phyloP scores from a whole-genome alignment of 2,329 filamentous ascomycete genomes.

The Neopestalotiopsis rosae region DNA sequence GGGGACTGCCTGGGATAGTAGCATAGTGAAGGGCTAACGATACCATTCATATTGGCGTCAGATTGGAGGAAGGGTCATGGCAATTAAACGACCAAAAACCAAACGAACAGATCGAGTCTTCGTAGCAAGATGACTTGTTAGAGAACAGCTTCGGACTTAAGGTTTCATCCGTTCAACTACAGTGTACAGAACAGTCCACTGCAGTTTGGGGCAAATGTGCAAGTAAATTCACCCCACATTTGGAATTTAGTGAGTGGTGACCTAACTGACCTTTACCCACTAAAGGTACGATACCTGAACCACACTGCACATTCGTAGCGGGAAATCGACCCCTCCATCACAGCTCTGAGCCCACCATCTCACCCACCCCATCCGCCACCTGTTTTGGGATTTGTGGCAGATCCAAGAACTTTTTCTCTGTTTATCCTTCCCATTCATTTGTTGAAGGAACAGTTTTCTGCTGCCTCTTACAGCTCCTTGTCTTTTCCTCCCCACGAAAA shows the following conservation, averaged over 20 bases:
- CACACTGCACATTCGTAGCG: background rate
- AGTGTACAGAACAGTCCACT: background rate
- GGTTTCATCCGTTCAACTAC: background rate
- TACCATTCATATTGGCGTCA: no score
- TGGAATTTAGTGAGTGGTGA: background rate
- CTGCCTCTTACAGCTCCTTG: background rate
- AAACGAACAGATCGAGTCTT: background rate
- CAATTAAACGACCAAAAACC: background rate
- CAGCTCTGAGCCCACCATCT: background rate
- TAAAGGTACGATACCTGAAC: background rate
- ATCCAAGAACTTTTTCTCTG: conserved; percentile 1
- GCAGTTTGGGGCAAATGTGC: background rate
- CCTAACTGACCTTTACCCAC: background rate
- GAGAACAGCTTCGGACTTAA: background rate
- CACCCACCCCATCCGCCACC: background rate
- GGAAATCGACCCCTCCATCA: conserved; percentile 10
- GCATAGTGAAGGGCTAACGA: no score
- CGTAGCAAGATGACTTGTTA: background rate
- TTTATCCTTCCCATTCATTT: conserved; percentile 11
- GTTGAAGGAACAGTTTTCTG: conserved; percentile 11
- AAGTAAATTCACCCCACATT: background rate
- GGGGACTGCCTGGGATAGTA: no score
- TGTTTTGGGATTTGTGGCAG: background rate
- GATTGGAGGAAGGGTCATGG: background rate
- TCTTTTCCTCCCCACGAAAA: background rate